Evolutionary conservation across 2,329 filamentous ascomycete genomes (phyloP).

Genomic region (Aureobasidium sp.): DNA sequence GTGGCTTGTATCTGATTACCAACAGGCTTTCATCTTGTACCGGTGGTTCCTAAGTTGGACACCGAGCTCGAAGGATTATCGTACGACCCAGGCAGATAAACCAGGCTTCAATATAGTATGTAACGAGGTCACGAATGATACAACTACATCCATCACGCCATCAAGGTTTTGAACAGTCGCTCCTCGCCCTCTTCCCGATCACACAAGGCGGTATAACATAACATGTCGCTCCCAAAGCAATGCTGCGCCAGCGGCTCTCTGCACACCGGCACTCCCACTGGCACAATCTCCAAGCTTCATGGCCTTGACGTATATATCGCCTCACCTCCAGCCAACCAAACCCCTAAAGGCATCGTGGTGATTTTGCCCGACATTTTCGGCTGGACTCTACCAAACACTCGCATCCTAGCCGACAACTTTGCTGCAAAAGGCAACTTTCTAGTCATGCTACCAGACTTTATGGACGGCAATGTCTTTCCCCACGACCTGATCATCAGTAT

Average conservation of each 20-base stretch:
- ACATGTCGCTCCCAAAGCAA: constrained; percentile 19
- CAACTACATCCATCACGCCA: background rate
- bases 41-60: background rate
- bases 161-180: background rate
- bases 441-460: constrained; percentile 33
- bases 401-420: constrained; percentile 32
- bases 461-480: constrained; percentile 26
- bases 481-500: constrained; percentile 25
- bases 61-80: background rate
- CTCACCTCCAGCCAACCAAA: constrained; percentile 24
- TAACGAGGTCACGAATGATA: background rate
- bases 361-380: constrained; percentile 36
- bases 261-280: constrained; percentile 31
- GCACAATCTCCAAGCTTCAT: constrained; percentile 29
- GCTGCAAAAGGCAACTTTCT: constrained; percentile 26
- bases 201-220: background rate
- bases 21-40: too few species aligned
- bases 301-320: constrained; percentile 33
- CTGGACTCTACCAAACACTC: constrained; percentile 30
- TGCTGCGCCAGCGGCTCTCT: constrained; percentile 34
- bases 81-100: background rate
- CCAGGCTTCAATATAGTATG: background rate
- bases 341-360: constrained; percentile 30
- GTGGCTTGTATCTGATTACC: too few species aligned
- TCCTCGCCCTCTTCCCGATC: background rate